Evolutionary conservation across 148 eudicot genomes (phyloP), one percentile per base, ranked within the genome.

Genomic region (Rhododendron williamsianum): DNA sequence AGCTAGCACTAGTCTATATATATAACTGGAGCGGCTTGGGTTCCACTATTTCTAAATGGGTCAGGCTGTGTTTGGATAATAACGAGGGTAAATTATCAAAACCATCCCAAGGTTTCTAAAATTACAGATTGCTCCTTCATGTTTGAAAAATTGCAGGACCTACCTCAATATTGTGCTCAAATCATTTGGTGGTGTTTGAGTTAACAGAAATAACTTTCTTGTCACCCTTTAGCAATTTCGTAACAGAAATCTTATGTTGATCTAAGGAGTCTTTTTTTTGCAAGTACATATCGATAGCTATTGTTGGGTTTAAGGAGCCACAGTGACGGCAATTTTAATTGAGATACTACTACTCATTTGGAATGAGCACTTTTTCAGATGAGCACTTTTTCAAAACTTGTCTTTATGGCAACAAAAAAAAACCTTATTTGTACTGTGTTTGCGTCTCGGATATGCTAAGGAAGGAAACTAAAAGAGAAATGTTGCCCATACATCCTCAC

Each of bases 301-400:
- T 91, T 74, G 90, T 85, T 85, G 94, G 97, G 82, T 92, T 91
- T 63, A 89, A 82, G 78, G 97, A 94, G 84, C 81, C 87, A 65
- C 95, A 94, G 84, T 86, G 95, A 6, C 95, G 97, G 35, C 97
- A 10, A 87, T 92, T 82, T 94, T 95, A 43, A 92, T 94, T 84
- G 97, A 94, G 93, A 95, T 94, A 85, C 71, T 92, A 84, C 71
- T 84, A 82, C 27, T 78, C 16, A 58, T 60, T 19, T 85, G 79
- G 23, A 23, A 46, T 54, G 13, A 19, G 11, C 19, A 18, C 38
- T 33, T 33, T 33, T 33, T 33, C 35, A 33, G 35, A 33, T 33
- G 35, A 33, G 35, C 35, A 33, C 1, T 9, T 10, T 81, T 80
- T 13, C 56, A 35, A 67, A 51, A 21, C 15, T 69, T 72, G 15